Conservation (phyloP, 176 grass and related monocot species). For the Carex myosuroides region DNA sequence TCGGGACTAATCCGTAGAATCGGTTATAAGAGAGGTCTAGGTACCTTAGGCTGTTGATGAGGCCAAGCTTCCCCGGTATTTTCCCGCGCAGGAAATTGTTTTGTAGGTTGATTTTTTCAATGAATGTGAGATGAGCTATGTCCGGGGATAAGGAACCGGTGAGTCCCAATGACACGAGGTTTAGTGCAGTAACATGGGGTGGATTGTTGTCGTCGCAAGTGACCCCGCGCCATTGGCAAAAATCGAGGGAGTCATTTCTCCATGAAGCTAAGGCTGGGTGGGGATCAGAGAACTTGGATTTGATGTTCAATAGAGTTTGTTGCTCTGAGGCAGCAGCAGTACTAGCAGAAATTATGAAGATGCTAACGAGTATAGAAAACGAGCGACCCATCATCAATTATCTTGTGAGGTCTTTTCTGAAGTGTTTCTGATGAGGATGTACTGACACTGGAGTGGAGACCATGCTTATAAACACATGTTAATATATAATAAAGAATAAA, state of each 20-base stretch:
- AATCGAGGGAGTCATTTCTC: background rate
- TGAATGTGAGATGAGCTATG: conserved; percentile 6
- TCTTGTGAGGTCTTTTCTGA: background rate
- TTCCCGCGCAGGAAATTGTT: conserved; percentile 17
- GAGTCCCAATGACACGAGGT: background rate
- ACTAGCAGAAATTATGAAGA: background rate
- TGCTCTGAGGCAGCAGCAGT: background rate
- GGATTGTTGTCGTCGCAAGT: background rate
- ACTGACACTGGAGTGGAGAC: background rate
- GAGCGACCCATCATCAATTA: background rate
- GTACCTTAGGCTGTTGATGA: background rate
- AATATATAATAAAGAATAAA: background rate
- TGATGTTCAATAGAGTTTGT: conserved; percentile 27
- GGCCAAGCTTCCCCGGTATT: conserved; percentile 20
- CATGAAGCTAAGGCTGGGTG: background rate
- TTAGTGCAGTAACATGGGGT: background rate
- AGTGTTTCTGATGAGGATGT: background rate
- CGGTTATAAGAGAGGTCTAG: conserved; percentile 8
- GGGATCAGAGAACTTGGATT: conserved; percentile 12
- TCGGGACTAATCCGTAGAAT: background rate
- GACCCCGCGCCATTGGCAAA: conserved; percentile 25
- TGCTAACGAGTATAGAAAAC: background rate
- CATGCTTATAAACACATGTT: background rate
- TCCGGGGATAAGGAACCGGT: conserved; percentile 12
- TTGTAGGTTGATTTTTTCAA: conserved; percentile 1